Evolutionary conservation across 306 rosid species (phyloP), one percentile per base, ranked within the genome.

Genomic region (Cucumis cinereus): DNA sequence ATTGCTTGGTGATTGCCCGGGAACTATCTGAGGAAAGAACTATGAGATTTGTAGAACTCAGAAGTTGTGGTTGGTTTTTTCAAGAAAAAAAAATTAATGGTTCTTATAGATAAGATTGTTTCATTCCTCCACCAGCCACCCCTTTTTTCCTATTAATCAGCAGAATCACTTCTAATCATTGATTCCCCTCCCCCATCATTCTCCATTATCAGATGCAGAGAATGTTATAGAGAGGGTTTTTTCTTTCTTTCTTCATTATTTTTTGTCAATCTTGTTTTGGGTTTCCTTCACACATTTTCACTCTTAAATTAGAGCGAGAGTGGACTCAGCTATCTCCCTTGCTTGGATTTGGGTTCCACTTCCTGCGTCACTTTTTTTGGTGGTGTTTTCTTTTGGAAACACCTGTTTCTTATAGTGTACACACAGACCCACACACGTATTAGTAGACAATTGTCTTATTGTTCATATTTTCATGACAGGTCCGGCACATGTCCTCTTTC

Each of bases 401-500:
- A 38, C 4, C 22, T 66, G 50, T 64, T 66, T 20, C 52, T 20
- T 20, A n/a, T 40, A 10, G 8, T 58, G 14, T 15, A 43, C 49
- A 17, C 17, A 10, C 26, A 17, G 35, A 30, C 35, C 35, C 5
- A 5, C 28, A 36, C 14, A 4, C 24, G 14, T 30, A 58, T 7
- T 3, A 5, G 5, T 60, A 6, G 67, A 60, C 10, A 60, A 16
- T 13, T 35, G 8, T 64, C 71, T 64, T n/a, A 41, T 22, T 12
- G 1, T 41, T 40, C 76, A 52, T 62, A 47, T 49, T 77, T 49
- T 75, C 77, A 75, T 73, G 64, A 38, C 73, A 88, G 95, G 89
- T 73, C 70, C n/a, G 56, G 54, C n/a, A 14, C 82, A 89, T 78
- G 81, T 83, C 80, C 81, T 45, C 85, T 10, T 77, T 79, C 72